Base-by-base conservation (phyloP, 441 rosid genomes). In the Corymbia citriodora region DNA sequence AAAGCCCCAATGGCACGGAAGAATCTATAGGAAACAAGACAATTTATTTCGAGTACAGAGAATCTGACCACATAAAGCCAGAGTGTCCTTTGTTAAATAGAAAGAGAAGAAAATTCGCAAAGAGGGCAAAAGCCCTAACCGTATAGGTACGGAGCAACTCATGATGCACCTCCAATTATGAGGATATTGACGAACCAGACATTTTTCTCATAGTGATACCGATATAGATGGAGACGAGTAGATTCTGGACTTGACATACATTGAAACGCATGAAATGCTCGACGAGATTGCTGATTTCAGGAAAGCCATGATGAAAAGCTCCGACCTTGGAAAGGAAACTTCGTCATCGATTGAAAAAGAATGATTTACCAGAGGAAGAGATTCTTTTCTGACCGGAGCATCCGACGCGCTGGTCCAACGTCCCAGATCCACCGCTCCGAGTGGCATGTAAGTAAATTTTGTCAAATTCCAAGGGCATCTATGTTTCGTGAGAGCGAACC, bases 21-120 rank as follows among this genome's bases (percentile, higher is more conserved):
- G 79, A 68, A 31, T 68, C 45, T 8, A 16, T 16, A 68, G 79
- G 79, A 68, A 68, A 23, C 45, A 16, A 31, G 31, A 68, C 19
- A 10, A 33, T 17, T 8, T 68, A 16, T 68, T 68, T 68, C 0
- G 12, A 16, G 19, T 17, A 11, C 1, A 68, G 19, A 68, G 17
- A 16, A 23, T 3, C 12, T 1, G 0, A 17, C 45, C 19, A 31
- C 12, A 31, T 68, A 7, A 33, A 1, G 17, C 1, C 33, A 8
- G 12, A 31, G 79, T 31, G 23, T 68, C 45, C 1, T 17, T 17
- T 31, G 11, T 33, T 16, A 1, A 68, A 68, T 16, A 31, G 79
- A 33, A 31, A 68, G 45, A 68, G 19, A 31, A 9, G 45, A 31
- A 31, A 31, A 16, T 68, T 68, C 12, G 0, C 1, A 0, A 16